Evolutionary conservation across 2,329 filamentous ascomycete genomes (phyloP).

Genomic region (Daldinia sp.): DNA sequence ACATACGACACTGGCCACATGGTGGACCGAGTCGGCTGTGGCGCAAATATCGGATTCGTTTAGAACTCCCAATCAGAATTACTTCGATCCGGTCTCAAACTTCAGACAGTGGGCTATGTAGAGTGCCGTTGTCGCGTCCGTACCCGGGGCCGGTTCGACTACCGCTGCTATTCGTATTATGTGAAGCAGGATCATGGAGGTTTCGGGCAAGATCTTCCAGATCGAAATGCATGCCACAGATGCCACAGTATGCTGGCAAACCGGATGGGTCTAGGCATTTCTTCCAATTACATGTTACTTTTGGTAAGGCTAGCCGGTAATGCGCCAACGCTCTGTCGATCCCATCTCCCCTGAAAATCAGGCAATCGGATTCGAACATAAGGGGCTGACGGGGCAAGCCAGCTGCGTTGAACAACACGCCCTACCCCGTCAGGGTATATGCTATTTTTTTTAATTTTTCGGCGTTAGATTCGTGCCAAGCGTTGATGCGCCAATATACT

Average conservation of each 20-base stretch:
- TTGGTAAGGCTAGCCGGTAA: background rate
- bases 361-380: background rate
- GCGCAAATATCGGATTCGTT: slow-evolving; percentile 2
- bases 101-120: background rate
- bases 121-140: background rate
- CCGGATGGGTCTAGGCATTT: background rate
- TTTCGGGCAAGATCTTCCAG: background rate
- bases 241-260: background rate
- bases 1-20: slow-evolving; percentile 3
- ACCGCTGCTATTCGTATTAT: slow-evolving; percentile 5
- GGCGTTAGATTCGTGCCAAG: background rate
- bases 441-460: background rate
- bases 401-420: background rate
- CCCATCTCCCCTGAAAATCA: slow-evolving; percentile 15
- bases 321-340: slow-evolving; percentile 2
- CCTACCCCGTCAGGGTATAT: background rate
- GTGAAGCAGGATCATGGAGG: slow-evolving; percentile 2
- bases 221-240: background rate
- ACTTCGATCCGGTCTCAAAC: slow-evolving; percentile 14
- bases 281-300: background rate
- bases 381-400: slow-evolving; percentile 2
- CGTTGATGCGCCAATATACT: background rate
- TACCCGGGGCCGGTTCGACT: background rate
- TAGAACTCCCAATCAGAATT: slow-evolving; percentile 1
- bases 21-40: slow-evolving; percentile 16